Percentiles rank a stretch among this genome's conserved stretches.
phyloP scores from a whole-genome alignment of 495 filamentous ascomycete genomes.

The Tuber magnatum region DNA sequence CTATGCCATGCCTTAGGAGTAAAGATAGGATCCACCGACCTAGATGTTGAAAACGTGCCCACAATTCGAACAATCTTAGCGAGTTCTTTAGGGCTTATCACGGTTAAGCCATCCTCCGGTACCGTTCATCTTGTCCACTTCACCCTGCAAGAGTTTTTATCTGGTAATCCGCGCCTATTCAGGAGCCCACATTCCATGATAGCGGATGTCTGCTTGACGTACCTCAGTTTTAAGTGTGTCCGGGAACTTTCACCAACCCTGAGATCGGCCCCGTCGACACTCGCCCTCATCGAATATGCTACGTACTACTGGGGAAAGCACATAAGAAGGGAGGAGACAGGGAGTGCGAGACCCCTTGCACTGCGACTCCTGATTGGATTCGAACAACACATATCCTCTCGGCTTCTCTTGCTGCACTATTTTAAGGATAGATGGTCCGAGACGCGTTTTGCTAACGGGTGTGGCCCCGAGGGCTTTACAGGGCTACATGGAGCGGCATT shows the following conservation, averaged over 20 bases:
- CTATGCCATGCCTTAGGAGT: too few relatives aligned
- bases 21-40: too few relatives aligned
- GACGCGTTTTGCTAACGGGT: not conserved
- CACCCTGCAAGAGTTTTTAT: too few relatives aligned
- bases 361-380: not conserved
- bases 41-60: not conserved
- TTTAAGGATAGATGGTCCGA: not conserved
- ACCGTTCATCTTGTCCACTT: too few relatives aligned
- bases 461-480: not conserved
- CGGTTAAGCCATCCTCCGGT: too few relatives aligned
- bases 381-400: not conserved
- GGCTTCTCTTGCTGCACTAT: not conserved
- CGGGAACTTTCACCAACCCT: too few relatives aligned
- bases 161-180: too few relatives aligned
- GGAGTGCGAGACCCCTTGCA: not conserved
- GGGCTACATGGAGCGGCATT: not conserved
- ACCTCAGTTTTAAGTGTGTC: too few relatives aligned
- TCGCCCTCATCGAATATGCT: too few relatives aligned
- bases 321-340: not conserved
- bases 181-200: too few relatives aligned
- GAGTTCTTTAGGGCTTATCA: not conserved
- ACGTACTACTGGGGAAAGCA: not conserved
- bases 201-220: too few relatives aligned
- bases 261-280: too few relatives aligned
- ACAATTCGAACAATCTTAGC: not conserved